Conservation (phyloP, 1,284 basidiomycete species). For the Trichosporon faecale region DNA sequence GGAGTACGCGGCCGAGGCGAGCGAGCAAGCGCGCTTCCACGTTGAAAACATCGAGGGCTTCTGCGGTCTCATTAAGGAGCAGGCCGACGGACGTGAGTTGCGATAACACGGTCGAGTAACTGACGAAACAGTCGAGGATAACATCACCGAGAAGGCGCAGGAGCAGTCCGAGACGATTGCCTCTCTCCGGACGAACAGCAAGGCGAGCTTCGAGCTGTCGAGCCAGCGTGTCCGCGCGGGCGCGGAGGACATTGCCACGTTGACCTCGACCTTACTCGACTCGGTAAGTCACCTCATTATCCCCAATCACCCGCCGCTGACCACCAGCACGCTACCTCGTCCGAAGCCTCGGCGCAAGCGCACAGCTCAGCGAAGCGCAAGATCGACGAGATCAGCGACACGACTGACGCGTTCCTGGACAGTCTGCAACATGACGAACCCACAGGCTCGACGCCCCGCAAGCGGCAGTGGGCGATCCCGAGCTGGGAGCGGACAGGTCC, state of each 20-base stretch:
- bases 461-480: slow-evolving; percentile 47
- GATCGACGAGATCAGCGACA: slow-evolving; percentile 32
- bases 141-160: neutral
- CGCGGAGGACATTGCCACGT: slow-evolving; percentile 20
- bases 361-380: slow-evolving; percentile 26
- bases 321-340: slow-evolving; percentile 30
- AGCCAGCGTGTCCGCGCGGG: neutral
- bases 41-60: slow-evolving; percentile 30
- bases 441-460: slow-evolving; percentile 54
- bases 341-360: slow-evolving; percentile 23
- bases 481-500: slow-evolving; percentile 47
- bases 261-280: slow-evolving; percentile 29
- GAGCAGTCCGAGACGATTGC: slow-evolving; percentile 12
- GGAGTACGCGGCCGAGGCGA: slow-evolving; percentile 31
- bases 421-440: slow-evolving; percentile 51
- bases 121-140: slow-evolving; percentile 5
- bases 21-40: slow-evolving; percentile 28
- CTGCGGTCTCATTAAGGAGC: slow-evolving; percentile 27
- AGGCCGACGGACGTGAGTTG: slow-evolving; percentile 31
- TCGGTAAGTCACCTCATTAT: slow-evolving; percentile 29
- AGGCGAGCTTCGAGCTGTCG: slow-evolving; percentile 5
- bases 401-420: slow-evolving; percentile 40
- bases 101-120: neutral
- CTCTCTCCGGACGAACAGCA: slow-evolving; percentile 8
- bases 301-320: neutral